phyloP scores from a whole-genome alignment of 176 grass and related monocot genomes.

The Oryza glaberrima region DNA sequence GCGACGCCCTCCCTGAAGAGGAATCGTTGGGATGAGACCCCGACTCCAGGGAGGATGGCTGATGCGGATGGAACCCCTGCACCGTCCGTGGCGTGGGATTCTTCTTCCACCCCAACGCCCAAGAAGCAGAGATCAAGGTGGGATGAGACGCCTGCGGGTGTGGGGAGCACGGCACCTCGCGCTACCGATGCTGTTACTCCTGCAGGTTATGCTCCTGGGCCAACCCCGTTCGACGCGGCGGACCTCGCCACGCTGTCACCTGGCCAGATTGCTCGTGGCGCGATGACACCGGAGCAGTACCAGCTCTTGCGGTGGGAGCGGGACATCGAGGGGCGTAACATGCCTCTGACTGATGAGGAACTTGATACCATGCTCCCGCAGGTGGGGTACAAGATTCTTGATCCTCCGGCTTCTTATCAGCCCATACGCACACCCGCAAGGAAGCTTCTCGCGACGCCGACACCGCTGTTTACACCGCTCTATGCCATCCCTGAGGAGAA shows the following conservation, averaged over 20 bases:
- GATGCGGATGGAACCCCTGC: constrained; percentile 89
- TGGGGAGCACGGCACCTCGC: constrained; percentile 62
- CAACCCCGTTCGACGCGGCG: constrained; percentile 66
- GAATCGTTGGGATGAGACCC: constrained; percentile 97
- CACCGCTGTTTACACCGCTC: constrained; percentile 76
- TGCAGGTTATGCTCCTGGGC: constrained; percentile 74
- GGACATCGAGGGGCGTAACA: constrained; percentile 90
- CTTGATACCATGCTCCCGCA: constrained; percentile 82
- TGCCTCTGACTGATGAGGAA: constrained; percentile 84
- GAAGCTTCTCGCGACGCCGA: constrained; percentile 91
- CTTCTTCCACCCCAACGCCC: constrained; percentile 82
- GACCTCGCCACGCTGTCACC: constrained; percentile 58
- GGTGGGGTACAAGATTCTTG: constrained; percentile 89
- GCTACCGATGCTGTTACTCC: constrained; percentile 49
- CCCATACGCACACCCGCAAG: constrained; percentile 92
- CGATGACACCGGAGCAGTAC: constrained; percentile 88
- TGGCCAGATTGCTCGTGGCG: constrained; percentile 58
- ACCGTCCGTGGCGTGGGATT: constrained; percentile 81
- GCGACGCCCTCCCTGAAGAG: constrained; percentile 71
- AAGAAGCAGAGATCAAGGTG: constrained; percentile 94
- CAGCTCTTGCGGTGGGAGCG: constrained; percentile 88
- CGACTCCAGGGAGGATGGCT: constrained; percentile 76
- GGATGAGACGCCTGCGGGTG: constrained; percentile 87
- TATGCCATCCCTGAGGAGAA: constrained; percentile 92
- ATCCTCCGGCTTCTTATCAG: constrained; percentile 71